These are phyloP conservation scores for Panaeolus cyanescens DNA, from an alignment of 768 basidiomycete species.

Conservation along the genomic window DNA sequence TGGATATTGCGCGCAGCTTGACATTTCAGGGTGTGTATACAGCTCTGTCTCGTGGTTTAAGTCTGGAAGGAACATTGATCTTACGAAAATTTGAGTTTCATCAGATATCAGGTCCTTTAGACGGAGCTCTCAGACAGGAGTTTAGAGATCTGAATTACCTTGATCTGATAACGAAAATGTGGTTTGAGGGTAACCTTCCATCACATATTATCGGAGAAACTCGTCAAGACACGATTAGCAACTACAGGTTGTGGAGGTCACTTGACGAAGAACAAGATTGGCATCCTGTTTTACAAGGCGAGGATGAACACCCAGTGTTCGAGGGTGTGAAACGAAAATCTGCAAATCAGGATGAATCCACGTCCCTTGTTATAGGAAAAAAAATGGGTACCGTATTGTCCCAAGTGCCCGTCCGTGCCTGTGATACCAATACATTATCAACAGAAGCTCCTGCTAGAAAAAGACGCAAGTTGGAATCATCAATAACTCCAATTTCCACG, in stretches of 20 bases:
- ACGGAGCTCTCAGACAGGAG: slow-evolving; percentile 17
- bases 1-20: slow-evolving; percentile 22
- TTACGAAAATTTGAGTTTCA: slow-evolving; percentile 5
- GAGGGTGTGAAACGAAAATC: no score
- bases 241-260: slow-evolving; percentile 19
- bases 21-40: slow-evolving; percentile 30
- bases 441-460: no score
- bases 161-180: slow-evolving; percentile 14
- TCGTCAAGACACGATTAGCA: slow-evolving; percentile 18
- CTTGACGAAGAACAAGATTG: no score
- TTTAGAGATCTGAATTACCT: slow-evolving; percentile 18
- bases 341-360: no score
- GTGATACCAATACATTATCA: no score
- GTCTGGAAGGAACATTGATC: slow-evolving; percentile 18
- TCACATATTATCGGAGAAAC: slow-evolving; percentile 12
- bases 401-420: no score
- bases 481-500: no score
- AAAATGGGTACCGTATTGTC: no score
- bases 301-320: no score
- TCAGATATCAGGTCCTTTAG: slow-evolving; percentile 13
- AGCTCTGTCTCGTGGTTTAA: slow-evolving; percentile 25
- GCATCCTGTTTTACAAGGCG: no score
- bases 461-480: no score
- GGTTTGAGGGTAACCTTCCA: slow-evolving; percentile 17
- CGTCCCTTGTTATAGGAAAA: no score